Evolutionary conservation across 306 rosid genomes (phyloP).

Genomic region (Castanopsis chinensis): DNA sequence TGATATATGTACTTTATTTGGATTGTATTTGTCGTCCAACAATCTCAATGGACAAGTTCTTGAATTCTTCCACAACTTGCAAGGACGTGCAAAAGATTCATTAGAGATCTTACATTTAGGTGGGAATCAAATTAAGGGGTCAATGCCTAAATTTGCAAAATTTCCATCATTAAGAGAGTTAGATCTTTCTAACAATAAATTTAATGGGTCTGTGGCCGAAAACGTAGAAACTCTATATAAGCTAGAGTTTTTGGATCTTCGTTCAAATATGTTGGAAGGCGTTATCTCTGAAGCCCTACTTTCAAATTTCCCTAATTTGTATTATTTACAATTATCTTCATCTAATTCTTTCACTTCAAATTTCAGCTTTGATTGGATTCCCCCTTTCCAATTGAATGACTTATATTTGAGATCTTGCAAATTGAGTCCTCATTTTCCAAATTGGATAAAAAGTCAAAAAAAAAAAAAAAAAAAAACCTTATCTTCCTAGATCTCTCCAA

Average conservation of each 20-base stretch:
- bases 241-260: background rate
- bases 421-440: slow-evolving; percentile 24
- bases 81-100: slow-evolving; percentile 8
- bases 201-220: background rate
- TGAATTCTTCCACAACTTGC: slow-evolving; percentile 15
- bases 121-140: background rate
- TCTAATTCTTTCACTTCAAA: slow-evolving; percentile 4
- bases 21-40: background rate
- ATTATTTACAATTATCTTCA: background rate
- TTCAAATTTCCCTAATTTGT: slow-evolving; percentile 7
- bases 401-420: slow-evolving; percentile 13
- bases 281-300: background rate
- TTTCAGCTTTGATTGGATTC: slow-evolving; percentile 1
- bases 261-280: too few relatives aligned
- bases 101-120: background rate
- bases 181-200: too few relatives aligned
- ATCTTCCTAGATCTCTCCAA: background rate
- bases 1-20: slow-evolving; percentile 10
- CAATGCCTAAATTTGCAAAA: background rate
- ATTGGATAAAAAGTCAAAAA: slow-evolving; percentile 26
- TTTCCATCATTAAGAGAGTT: too few relatives aligned
- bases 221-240: slow-evolving; percentile 12
- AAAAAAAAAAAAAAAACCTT: too few relatives aligned
- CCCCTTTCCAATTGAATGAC: background rate
- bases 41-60: slow-evolving; percentile 1